phyloP scores from a whole-genome alignment of 352 stramenopile species.

The Pythium guiyangense region DNA sequence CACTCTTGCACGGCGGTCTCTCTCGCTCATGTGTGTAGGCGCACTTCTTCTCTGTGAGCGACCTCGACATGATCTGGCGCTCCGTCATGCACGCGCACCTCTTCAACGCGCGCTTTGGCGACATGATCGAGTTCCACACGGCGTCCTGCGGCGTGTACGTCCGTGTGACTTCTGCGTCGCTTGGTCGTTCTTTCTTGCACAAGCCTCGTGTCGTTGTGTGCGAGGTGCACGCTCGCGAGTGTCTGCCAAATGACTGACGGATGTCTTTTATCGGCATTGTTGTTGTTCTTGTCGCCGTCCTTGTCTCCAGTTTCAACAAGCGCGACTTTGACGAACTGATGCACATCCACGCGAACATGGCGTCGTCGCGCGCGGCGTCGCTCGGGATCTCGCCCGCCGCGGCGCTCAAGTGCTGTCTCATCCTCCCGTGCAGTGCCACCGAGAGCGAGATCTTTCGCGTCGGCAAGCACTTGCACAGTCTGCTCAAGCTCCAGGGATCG shows the following conservation, averaged over 20 bases:
- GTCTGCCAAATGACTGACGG: no score
- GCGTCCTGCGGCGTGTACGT: slow-evolving; percentile 46
- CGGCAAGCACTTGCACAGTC: slow-evolving; percentile 58
- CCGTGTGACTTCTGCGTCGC: no score
- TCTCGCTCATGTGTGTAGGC: slow-evolving; percentile 17
- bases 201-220: no score
- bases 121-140: slow-evolving; percentile 63
- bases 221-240: not conserved
- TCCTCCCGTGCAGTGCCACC: slow-evolving; percentile 46
- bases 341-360: slow-evolving; percentile 53
- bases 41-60: slow-evolving; percentile 46
- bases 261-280: no score
- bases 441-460: slow-evolving; percentile 75
- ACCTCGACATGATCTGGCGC: slow-evolving; percentile 22
- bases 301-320: slow-evolving; percentile 33
- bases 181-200: no score
- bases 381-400: slow-evolving; percentile 30
- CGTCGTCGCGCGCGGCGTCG: slow-evolving; percentile 26
- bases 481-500: slow-evolving; percentile 59
- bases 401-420: slow-evolving; percentile 63
- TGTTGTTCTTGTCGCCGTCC: not conserved
- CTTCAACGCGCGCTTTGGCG: slow-evolving; percentile 52
- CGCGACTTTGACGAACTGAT: slow-evolving; percentile 78
- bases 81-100: no score
- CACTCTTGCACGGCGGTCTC: no score